Base-by-base conservation (phyloP, 495 filamentous ascomycete genomes). In the Trichoderma reesei region DNA sequence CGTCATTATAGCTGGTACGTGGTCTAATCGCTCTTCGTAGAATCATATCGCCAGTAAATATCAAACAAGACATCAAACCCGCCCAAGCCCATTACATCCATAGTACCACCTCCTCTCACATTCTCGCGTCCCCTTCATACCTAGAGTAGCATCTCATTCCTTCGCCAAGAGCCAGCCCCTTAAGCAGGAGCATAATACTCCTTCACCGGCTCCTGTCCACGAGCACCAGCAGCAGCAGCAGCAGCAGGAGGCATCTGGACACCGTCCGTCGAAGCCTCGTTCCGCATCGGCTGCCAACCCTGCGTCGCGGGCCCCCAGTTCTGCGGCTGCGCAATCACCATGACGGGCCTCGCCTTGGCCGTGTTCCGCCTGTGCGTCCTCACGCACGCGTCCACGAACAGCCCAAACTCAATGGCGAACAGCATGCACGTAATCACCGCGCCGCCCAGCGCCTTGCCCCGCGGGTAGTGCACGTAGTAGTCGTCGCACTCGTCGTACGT, bases 371-470 rank as follows among this genome's bases (percentile, higher is more conserved):
- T 68, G 63, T 73, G 65, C 14, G 74, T 77, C 18, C 78, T 75
- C 66, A 77, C 71, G 54, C 79, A 81, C 1, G 76, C 75, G n/a
- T 75, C 61, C n/a, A 76, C 66, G 64, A 81, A 79, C 9, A 81
- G 72, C 48, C 75, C 62, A 65, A 81, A 76, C 63, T 79, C 70
- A 34, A 67, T 63, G 31, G 72, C 34, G 11, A 69, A 59, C 8
- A 68, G 37, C n/a, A 66, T 20, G 44, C 59, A 56, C 3, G 66
- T 68, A 60, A 75, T 63, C 39, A 63, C 41, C 9, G 61, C 61
- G 13, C 26, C 39, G 70, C 54, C 74, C 62, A 61, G 72, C 38
- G 10, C 42, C 54, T 36, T 39, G 67, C 56, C 59, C 64, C 41
- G 18, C 61, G 65, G 6, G 33, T 33, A 61, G 31, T 62, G 42